Evolutionary conservation across 2,329 filamentous ascomycete species (phyloP), one percentile per base, ranked within the genome.

Genomic region (Lecanicillium sp.): DNA sequence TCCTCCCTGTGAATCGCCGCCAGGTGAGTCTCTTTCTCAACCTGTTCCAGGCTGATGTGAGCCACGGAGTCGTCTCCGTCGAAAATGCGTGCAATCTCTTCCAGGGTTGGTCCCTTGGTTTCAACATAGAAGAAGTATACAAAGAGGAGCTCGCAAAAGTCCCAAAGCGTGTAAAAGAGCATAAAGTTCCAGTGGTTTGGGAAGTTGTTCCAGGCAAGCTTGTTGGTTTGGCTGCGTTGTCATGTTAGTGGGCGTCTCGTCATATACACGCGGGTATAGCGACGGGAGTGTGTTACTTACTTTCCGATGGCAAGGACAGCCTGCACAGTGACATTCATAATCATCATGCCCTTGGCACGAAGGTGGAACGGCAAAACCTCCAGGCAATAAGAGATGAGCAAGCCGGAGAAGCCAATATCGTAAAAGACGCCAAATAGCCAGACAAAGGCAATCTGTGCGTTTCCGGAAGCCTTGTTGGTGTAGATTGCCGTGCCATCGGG

Each of bases 121-220:
- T 87, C 81, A 40, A 81, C 71, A 55, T 79, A 81, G 56, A 81
- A 72, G 64, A 78, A 77, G 59, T 71, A 80, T 27, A 82, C 76
- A 48, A 81, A 79, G 33, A 74, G 44, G 33, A 81, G 61, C 57
- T 81, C 74, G 51, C 70, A 56, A 33, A 71, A 62, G 53, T 81
- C 72, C 77, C 77, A 81, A 40, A 77, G 56, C 17, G 74, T 76
- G 59, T 81, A 82, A 60, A 80, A 78, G 33, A 80, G 65, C 67
- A 78, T 81, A 41, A 82, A 73, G 58, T 81, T 71, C 74, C 77
- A 81, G 57, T 80, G 71, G 38, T 68, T 60, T 14, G 72, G 71
- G 33, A 81, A 60, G 39, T 70, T 66, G 37, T 75, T 63, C 71
- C 79, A 81, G 8, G 77, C 78, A 41, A 79, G 62, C 51, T 73